Evolutionary conservation across 2,329 filamentous ascomycete genomes (phyloP), one percentile per base, ranked within the genome.

Genomic region (Botrytis hyacinthi): DNA sequence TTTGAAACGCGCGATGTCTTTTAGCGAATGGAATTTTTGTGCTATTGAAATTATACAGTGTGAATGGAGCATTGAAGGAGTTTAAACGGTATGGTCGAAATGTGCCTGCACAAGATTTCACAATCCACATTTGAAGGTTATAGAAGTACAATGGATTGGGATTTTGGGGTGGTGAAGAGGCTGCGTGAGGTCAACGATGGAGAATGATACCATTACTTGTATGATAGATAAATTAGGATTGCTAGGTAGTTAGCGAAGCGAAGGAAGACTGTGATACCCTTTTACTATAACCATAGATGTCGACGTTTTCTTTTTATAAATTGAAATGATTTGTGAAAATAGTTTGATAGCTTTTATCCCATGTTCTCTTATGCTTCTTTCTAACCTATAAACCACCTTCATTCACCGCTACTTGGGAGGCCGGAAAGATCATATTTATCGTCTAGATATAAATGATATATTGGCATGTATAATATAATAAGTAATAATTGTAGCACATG

Each of bases 191-290:
- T 46, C 20, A 51, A 69, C 10, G 71, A 60, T 59, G 51, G 48
- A 59, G 70, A 72, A 72, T 40, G 71, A 73, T 73, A 73, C 71
- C 71, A 69, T 73, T 73, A 61, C 61, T 61, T 73, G 71, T 73
- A 73, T 73, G 71, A 73, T 73, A 73, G 51, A 42, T 61, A 42
- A 59, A 26, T 46, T 37, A 72, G 61, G 61, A 72, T 67, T 73
- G 26, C 26, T n/a, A 54, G 48, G 48, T 54, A 60, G 29, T 69
- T 72, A 35, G 46, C 37, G 37, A 37, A 29, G 35, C 32, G 18
- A 69, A 40, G n/a, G 70, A 63, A 70, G 71, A 73, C 44, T 73
- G 63, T 73, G 71, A 73, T 73, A 73, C 71, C 71, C 71, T 70
- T 37, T 70, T 62, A 44, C 29, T 70, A 44, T 44, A 46, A 44